These are phyloP conservation scores for Nitzschia inconspicua DNA, from an alignment of 108 stramenopile genomes.

Conservation along the genomic window DNA sequence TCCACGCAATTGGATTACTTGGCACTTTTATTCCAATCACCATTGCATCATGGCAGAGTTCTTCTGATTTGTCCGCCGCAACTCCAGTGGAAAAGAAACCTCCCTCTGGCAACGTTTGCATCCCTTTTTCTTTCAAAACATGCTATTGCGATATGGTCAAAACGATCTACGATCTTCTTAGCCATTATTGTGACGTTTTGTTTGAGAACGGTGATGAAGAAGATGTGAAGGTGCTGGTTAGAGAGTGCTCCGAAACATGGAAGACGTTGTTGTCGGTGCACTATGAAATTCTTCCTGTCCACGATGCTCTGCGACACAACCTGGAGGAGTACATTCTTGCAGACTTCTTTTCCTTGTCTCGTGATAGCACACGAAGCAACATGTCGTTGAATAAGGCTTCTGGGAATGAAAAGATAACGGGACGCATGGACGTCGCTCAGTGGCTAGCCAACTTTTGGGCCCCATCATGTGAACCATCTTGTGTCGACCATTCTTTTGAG, in stretches of 20 bases:
- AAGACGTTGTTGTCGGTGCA: background rate
- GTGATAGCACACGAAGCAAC: background rate
- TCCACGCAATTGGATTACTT: constrained; percentile 12
- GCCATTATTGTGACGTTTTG: too few species aligned
- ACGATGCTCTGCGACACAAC: background rate
- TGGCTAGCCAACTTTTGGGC: too few species aligned
- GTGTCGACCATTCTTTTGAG: too few species aligned
- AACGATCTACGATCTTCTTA: constrained; percentile 1
- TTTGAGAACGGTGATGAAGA: too few species aligned
- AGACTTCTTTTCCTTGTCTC: constrained; percentile 5
- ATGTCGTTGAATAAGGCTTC: too few species aligned
- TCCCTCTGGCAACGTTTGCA: too few species aligned
- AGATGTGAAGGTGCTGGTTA: background rate
- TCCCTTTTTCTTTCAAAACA: background rate
- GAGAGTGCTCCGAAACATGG: constrained; percentile 17
- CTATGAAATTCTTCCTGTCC: background rate
- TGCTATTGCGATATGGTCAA: constrained; percentile 8
- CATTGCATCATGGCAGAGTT: too few species aligned
- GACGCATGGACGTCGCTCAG: too few species aligned
- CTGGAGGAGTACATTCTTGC: constrained; percentile 3
- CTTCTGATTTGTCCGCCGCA: background rate
- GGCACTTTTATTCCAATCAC: too few species aligned
- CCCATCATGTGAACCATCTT: too few species aligned
- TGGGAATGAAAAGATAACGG: too few species aligned
- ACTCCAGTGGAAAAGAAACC: background rate